Conservation (phyloP, 2,329 filamentous ascomycete genomes). For the Alternaria gansuensis region DNA sequence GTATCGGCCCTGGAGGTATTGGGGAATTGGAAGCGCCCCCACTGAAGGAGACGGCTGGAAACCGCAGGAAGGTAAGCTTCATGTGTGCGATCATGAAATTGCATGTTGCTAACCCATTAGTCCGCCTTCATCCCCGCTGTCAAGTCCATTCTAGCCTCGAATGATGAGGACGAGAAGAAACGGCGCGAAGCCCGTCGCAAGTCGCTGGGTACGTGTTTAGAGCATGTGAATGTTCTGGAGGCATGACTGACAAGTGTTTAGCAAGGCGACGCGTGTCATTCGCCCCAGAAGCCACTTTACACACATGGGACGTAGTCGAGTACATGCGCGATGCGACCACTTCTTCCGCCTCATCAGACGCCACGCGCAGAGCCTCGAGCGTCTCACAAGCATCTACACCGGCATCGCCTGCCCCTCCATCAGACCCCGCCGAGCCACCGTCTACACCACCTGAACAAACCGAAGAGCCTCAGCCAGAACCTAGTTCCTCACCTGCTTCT, state of each 20-base stretch:
- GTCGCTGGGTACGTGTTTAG: constrained; percentile 69
- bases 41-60: constrained; percentile 76
- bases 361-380: constrained; percentile 76
- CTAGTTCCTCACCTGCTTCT: constrained; percentile 68
- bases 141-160: constrained; percentile 65
- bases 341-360: constrained; percentile 74
- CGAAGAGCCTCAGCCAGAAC: constrained; percentile 67
- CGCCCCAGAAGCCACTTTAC: constrained; percentile 93
- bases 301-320: constrained; percentile 96
- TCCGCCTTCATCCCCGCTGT: constrained; percentile 61
- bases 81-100: neutral
- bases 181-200: constrained; percentile 89
- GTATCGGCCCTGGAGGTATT: constrained; percentile 89
- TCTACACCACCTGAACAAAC: constrained; percentile 70
- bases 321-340: constrained; percentile 86
- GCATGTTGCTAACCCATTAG: constrained; percentile 38
- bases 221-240: neutral
- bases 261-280: constrained; percentile 94
- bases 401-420: constrained; percentile 49
- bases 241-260: constrained; percentile 39
- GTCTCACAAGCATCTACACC: constrained; percentile 53
- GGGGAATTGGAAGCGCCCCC: constrained; percentile 84
- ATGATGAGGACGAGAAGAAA: constrained; percentile 66
- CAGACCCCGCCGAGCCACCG: constrained; percentile 65
- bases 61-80: constrained; percentile 75